These are phyloP conservation scores for Rubia peregrina DNA, from an alignment of 305 asterid genomes.

Conservation along the genomic window DNA sequence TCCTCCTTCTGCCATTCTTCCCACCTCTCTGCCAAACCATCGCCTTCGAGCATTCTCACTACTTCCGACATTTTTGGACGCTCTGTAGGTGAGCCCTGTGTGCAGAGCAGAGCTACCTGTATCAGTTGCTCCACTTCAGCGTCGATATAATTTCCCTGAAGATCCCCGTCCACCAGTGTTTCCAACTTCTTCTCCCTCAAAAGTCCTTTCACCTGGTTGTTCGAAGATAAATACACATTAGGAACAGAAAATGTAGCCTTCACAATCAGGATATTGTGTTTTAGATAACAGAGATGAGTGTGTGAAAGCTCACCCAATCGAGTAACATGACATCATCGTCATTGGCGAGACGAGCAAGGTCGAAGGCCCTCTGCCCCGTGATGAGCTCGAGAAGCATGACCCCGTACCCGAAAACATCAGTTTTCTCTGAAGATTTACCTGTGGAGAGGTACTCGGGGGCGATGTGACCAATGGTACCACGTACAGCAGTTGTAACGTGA, in stretches of 20 bases:
- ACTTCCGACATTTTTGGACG: slow-evolving; percentile 90
- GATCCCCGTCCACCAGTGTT: slow-evolving; percentile 68
- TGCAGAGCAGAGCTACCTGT: slow-evolving; percentile 79
- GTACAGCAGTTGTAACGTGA: slow-evolving; percentile 76
- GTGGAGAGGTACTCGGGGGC: slow-evolving; percentile 80
- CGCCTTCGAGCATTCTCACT: slow-evolving; percentile 83
- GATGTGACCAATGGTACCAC: slow-evolving; percentile 79
- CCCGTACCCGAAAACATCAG: slow-evolving; percentile 82
- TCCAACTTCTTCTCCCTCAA: slow-evolving; percentile 72
- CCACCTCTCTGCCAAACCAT: slow-evolving; percentile 89
- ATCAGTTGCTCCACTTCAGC: slow-evolving; percentile 77
- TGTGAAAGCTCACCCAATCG: slow-evolving; percentile 56
- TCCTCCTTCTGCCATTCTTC: slow-evolving; percentile 95
- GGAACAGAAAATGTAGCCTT: not conserved
- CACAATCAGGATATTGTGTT: not conserved
- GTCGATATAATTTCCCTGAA: slow-evolving; percentile 56
- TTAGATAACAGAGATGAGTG: not conserved
- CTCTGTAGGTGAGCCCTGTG: slow-evolving; percentile 56
- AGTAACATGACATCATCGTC: slow-evolving; percentile 78
- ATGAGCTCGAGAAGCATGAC: slow-evolving; percentile 90
- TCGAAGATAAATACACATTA: not conserved
- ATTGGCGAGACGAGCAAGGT: slow-evolving; percentile 73
- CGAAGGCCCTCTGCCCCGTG: slow-evolving; percentile 76
- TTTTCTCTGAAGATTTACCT: slow-evolving; percentile 78
- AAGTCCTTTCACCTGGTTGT: slow-evolving; percentile 67